Percentiles rank a stretch among this genome's conserved stretches.
Conservation (phyloP, 2,329 filamentous ascomycete genomes). For the Bipolaris zeicola region DNA sequence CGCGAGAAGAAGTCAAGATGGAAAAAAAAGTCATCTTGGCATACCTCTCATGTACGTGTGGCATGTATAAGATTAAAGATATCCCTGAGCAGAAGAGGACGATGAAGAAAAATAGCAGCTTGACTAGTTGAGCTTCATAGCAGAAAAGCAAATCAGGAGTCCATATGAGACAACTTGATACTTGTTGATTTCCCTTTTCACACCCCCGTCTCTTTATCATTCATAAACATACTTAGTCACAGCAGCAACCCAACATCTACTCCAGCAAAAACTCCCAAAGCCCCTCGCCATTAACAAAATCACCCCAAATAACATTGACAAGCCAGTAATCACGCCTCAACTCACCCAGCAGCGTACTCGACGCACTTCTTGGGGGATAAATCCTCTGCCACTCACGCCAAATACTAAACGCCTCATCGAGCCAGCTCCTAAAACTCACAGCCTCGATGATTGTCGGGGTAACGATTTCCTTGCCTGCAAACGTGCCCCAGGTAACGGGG, state of each 20-base stretch:
- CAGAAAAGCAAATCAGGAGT: too few species aligned
- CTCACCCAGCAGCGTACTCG: constrained; percentile 71
- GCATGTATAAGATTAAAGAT: background rate
- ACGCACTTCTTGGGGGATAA: constrained; percentile 75
- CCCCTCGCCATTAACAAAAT: constrained; percentile 71
- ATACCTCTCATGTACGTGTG: background rate
- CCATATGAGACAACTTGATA: too few species aligned
- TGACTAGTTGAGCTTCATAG: too few species aligned
- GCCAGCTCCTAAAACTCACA: constrained; percentile 91
- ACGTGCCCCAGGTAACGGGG: constrained; percentile 95
- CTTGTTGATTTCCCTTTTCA: too few species aligned
- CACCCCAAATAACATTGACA: constrained; percentile 87
- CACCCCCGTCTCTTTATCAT: too few species aligned
- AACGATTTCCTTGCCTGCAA: constrained; percentile 93
- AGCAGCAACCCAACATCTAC: background rate
- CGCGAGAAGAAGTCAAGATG: background rate
- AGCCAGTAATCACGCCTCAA: constrained; percentile 78
- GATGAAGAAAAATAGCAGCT: too few species aligned
- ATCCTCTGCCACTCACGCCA: constrained; percentile 93
- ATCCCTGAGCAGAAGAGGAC: background rate
- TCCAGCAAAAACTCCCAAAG: constrained; percentile 69
- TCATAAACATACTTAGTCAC: too few species aligned
- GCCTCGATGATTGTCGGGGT: constrained; percentile 97
- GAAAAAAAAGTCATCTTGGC: background rate
- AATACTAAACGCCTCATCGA: constrained; percentile 93